Percentiles rank a stretch among this genome's conserved stretches.
Evolutionary conservation across 495 filamentous ascomycete species (phyloP).

Genomic region (Acidomyces sp.): DNA sequence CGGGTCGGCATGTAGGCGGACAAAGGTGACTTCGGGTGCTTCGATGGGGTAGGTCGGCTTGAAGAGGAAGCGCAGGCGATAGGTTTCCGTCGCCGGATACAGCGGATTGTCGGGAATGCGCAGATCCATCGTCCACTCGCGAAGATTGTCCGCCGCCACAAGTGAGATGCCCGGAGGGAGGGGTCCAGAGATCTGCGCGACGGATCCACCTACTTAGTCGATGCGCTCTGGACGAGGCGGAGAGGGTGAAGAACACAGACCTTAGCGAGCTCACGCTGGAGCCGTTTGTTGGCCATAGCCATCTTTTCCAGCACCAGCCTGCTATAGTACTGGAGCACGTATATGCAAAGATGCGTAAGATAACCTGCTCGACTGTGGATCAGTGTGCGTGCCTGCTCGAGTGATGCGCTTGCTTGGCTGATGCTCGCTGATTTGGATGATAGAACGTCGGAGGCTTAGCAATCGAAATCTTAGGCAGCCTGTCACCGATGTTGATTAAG

Average conservation of each 20-base stretch:
- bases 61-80: constrained; percentile 80
- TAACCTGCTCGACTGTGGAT: no score
- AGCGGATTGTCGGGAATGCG: constrained; percentile 78
- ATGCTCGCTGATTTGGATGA: no score
- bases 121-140: constrained; percentile 92
- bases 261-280: constrained; percentile 17
- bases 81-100: constrained; percentile 61
- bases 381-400: no score
- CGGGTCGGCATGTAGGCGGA: no score
- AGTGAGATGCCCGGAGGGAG: constrained; percentile 56
- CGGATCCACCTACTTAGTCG: background rate
- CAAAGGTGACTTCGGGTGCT: constrained; percentile 86
- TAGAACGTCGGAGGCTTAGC: no score
- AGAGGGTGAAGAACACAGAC: constrained; percentile 2
- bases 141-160: constrained; percentile 64
- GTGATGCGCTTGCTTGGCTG: no score
- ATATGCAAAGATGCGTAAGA: no score
- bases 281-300: constrained; percentile 18
- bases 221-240: background rate
- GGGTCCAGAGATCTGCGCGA: constrained; percentile 25
- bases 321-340: background rate
- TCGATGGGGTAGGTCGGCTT: constrained; percentile 79
- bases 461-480: no score
- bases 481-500: no score
- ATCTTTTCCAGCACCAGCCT: constrained; percentile 6